A percentile compares a stretch with the other conserved stretches of the same genome.
Conservation (phyloP, 345 rosid species). For the Punica granatum region DNA sequence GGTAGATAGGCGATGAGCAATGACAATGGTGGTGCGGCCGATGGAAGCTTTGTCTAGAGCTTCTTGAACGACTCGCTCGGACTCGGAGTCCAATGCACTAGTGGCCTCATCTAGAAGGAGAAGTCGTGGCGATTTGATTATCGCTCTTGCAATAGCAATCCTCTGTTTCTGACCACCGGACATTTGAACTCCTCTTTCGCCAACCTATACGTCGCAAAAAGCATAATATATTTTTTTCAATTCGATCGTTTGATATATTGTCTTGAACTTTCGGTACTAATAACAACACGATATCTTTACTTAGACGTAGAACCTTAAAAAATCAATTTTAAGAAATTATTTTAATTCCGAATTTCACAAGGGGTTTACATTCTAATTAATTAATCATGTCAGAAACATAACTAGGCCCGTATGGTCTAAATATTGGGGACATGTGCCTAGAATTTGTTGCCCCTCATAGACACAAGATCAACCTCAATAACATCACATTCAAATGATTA, state of each 20-base stretch:
- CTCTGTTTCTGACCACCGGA: conserved; percentile 83
- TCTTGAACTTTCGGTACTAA: no score
- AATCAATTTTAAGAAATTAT: no score
- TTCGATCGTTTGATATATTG: neutral
- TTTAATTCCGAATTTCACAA: no score
- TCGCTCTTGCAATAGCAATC: conserved; percentile 57
- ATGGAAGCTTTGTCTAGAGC: conserved; percentile 55
- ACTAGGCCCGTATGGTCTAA: no score
- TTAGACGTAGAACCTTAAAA: no score
- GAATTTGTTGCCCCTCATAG: no score
- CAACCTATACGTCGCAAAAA: conserved; percentile 32
- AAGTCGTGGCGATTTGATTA: conserved; percentile 55
- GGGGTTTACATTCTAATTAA: no score
- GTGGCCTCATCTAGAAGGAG: conserved; percentile 75
- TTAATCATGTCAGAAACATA: no score
- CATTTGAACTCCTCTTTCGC: conserved; percentile 69
- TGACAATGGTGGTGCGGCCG: conserved; percentile 54
- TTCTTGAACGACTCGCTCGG: conserved; percentile 54
- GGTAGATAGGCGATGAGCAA: conserved; percentile 71
- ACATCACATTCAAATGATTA: no score
- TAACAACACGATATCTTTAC: no score
- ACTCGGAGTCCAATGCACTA: conserved; percentile 66
- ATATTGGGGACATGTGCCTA: no score
- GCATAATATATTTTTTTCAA: neutral
- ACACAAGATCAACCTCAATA: no score